Percentiles rank a stretch among this genome's conserved stretches.
These are phyloP conservation scores for Mortierella alpina DNA, from an alignment of 192 early-diverging fungal species.

Conservation along the genomic window DNA sequence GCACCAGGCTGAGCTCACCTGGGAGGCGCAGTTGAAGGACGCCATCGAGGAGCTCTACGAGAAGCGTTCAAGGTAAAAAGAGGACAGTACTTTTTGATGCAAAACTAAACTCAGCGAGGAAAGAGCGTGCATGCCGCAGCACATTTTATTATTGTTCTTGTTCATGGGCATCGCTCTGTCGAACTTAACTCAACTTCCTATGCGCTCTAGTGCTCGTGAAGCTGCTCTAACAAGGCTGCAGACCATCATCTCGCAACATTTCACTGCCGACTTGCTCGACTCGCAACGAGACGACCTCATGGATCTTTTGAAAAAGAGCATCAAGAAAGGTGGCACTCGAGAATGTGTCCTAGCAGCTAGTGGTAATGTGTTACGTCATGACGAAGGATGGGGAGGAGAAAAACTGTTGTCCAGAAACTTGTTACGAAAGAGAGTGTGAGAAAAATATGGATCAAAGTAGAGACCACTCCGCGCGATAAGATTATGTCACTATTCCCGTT, in stretches of 20 bases:
- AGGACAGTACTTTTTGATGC: background rate
- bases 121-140: background rate
- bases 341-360: slow-evolving; percentile 58
- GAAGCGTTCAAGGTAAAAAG: slow-evolving; percentile 62
- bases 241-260: slow-evolving; percentile 61
- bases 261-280: slow-evolving; percentile 65
- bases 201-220: slow-evolving; percentile 63
- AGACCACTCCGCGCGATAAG: background rate
- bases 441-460: background rate
- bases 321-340: slow-evolving; percentile 54
- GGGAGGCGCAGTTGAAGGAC: slow-evolving; percentile 61
- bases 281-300: slow-evolving; percentile 62
- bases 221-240: slow-evolving; percentile 62
- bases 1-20: slow-evolving; percentile 26
- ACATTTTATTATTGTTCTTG: background rate
- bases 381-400: background rate
- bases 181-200: background rate
- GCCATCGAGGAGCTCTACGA: slow-evolving; percentile 63
- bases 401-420: too few relatives aligned
- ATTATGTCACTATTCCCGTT: slow-evolving; percentile 8
- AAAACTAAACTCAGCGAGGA: background rate
- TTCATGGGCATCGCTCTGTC: background rate
- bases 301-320: slow-evolving; percentile 65
- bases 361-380: slow-evolving; percentile 13
- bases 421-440: background rate